phyloP scores from a whole-genome alignment of 108 stramenopile genomes.

The Seminavis robusta region DNA sequence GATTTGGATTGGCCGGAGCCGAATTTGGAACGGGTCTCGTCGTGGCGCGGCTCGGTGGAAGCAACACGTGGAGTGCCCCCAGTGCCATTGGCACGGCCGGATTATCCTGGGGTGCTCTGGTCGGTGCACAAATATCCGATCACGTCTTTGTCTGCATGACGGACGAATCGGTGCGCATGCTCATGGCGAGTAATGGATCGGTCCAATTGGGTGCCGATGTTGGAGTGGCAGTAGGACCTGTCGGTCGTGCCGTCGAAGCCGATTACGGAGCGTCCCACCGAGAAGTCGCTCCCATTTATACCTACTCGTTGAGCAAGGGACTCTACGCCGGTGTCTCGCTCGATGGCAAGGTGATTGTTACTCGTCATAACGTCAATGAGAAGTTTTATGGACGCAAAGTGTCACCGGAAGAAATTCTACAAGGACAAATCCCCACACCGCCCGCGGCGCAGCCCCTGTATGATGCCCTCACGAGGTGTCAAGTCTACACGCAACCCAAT shows the following conservation, averaged over 20 bases:
- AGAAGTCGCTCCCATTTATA: constrained; percentile 84
- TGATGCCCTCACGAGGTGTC: constrained; percentile 80
- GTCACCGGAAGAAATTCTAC: constrained; percentile 55
- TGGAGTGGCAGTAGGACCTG: constrained; percentile 90
- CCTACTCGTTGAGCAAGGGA: constrained; percentile 90
- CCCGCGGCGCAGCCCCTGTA: constrained; percentile 89
- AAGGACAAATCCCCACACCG: constrained; percentile 66
- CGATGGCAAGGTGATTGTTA: constrained; percentile 84
- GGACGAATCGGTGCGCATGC: constrained; percentile 84
- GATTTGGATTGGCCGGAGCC: constrained; percentile 78
- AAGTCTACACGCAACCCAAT: constrained; percentile 58
- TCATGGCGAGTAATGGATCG: constrained; percentile 64
- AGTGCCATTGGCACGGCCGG: constrained; percentile 85
- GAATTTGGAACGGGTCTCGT: constrained; percentile 90
- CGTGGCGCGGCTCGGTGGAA: constrained; percentile 58
- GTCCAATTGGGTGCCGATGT: constrained; percentile 94
- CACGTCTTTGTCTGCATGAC: constrained; percentile 94
- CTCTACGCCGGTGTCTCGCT: constrained; percentile 92
- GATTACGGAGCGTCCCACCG: constrained; percentile 66
- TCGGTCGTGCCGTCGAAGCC: constrained; percentile 88
- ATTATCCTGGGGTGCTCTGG: constrained; percentile 80
- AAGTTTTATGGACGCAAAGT: constrained; percentile 91
- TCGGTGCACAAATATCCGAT: constrained; percentile 84
- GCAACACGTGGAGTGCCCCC: constrained; percentile 79
- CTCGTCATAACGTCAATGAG: constrained; percentile 90